Conservation (phyloP, 768 basidiomycete species). For the Tricholoma sp. region DNA sequence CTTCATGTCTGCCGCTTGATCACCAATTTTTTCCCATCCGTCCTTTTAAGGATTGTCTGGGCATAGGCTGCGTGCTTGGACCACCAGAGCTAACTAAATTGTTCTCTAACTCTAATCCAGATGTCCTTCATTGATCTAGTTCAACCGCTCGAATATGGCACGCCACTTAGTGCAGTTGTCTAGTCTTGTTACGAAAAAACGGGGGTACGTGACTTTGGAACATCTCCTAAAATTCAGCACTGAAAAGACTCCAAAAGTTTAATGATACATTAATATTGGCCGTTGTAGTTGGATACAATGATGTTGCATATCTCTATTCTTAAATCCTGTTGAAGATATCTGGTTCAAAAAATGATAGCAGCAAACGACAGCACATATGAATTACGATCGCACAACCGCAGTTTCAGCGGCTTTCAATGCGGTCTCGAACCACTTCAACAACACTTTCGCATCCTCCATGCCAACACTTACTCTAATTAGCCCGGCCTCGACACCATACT, state of each 20-base stretch:
- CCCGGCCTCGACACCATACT: slow-evolving; percentile 78
- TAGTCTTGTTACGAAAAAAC: too few relatives aligned
- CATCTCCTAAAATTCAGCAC: neutral
- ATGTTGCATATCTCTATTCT: slow-evolving; percentile 14
- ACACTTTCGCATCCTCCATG: slow-evolving; percentile 60
- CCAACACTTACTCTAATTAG: slow-evolving; percentile 91
- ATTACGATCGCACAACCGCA: slow-evolving; percentile 9
- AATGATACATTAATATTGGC: neutral
- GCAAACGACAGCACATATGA: neutral
- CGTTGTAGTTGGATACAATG: slow-evolving; percentile 42
- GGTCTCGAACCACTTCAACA: slow-evolving; percentile 53
- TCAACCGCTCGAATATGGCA: too few relatives aligned
- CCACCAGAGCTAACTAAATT: too few relatives aligned
- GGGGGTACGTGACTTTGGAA: neutral
- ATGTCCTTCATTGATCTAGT: too few relatives aligned
- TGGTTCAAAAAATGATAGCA: neutral
- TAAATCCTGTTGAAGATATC: slow-evolving; percentile 29
- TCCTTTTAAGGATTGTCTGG: neutral
- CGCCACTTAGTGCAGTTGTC: too few relatives aligned
- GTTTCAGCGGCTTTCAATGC: slow-evolving; percentile 75
- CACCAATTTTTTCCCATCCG: slow-evolving; percentile 6
- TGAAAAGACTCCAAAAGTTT: neutral
- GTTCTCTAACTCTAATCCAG: too few relatives aligned
- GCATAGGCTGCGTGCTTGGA: too few relatives aligned
- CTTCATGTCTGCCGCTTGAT: slow-evolving; percentile 6